Base-by-base conservation (phyloP, 2,329 filamentous ascomycete genomes). In the Paracoccidioides lutzii region DNA sequence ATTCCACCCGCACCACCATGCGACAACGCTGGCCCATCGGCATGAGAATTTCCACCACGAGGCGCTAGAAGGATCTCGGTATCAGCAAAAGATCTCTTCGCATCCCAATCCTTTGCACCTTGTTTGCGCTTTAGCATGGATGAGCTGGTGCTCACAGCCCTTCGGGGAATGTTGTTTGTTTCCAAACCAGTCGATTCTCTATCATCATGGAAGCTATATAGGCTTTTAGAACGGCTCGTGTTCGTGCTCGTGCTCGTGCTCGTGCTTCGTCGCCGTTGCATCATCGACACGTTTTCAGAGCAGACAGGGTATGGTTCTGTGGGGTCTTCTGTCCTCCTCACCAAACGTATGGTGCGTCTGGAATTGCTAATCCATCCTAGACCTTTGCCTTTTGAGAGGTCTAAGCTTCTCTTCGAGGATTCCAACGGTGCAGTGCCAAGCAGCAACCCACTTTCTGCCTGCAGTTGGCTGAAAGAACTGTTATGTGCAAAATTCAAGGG, bases 351-450 rank as follows among this genome's bases (percentile, higher is more conserved):
- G 9, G 84, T 83, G 41, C 84, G 78, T 15, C 81, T 77, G 22
- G 90, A 68, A 50, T 81, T 87, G 28, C 85, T 85, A 9, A 90
- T 73, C 82, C 84, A 88, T 30, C 78, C 79, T 71, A 71, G 83
- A 78, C 65, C 80, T 81, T 22, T 83, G 76, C 62, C 61, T 53
- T 63, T 66, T 41, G 42, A 28, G n/a, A 37, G 5, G 33, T 49
- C 44, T 14, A 8, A 60, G 59, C 32, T 22, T 53, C 65, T 66
- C 33, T 62, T 64, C 28, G 67, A 62, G 1, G 65, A 60, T 30
- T 70, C 68, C 15, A 58, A 66, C 2, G 71, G 63, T 8, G 64
- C 65, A 4, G 75, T 74, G 4, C 73, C 74, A 32, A 82, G 73
- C 1, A 81, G 69, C 3, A 73, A 72, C 52, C 79, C 74, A 12